Base-by-base conservation (phyloP, 2,329 filamentous ascomycete species). In the Rhytidhysteron rufulum region DNA sequence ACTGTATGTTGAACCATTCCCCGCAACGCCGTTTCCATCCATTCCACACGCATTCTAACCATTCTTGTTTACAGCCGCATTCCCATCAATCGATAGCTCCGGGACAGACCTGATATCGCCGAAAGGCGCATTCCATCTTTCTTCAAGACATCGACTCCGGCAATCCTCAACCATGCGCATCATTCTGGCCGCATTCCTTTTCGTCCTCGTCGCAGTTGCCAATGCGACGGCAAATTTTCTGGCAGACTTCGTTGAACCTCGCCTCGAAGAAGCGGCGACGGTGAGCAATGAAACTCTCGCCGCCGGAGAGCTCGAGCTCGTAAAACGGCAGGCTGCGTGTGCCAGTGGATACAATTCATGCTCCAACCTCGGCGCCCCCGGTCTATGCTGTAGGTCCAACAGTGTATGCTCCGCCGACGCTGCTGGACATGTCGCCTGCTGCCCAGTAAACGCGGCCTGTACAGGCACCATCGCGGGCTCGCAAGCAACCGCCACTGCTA, bases 371-470 rank as follows among this genome's bases (percentile, higher is more conserved):
- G 74, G 73, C 39, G 73, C 74, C 4, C 62, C 74, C 2, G 68
- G 69, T 29, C 68, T 78, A 40, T 83, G 80, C 68, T 83, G 80
- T 60, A 65, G 65, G 24, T 61, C 65, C 30, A 69, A 67, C 35
- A 71, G 76, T 17, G 67, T 71, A 41, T 83, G 80, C 64, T 71
- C 74, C 31, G 69, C 71, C 37, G 80, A 83, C 59, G 61, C 63
- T 30, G 74, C 71, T 27, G 71, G 78, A 39, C 69, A 80, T 45
- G 73, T 82, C 39, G 80, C 79, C 18, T 83, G 80, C 67, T 83
- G 80, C 62, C 78, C 78, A 1, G 68, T 63, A 19, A 72, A 75
- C 37, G 74, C 74, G 11, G 72, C 66, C 20, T 83, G 80, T 53
- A 82, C 79, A 0, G 80, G 80, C 2, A 72, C 67, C 7, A 68